Base-by-base conservation (phyloP, 2,329 filamentous ascomycete genomes). In the Alternaria angustiovoidea region DNA sequence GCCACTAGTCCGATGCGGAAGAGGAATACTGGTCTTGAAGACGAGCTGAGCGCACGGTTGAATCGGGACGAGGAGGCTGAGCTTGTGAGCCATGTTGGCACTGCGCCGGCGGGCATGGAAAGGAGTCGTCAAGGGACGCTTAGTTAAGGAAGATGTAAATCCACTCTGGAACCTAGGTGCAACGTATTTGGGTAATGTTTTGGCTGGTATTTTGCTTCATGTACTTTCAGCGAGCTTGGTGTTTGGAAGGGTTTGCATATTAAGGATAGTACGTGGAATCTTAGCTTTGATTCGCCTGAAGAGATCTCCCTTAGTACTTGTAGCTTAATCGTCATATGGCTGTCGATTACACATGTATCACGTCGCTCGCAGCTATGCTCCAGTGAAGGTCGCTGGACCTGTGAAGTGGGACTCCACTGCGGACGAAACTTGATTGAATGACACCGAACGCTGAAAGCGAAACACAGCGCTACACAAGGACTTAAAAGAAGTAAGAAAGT, bases 1-100 rank as follows among this genome's bases (percentile, higher is more conserved):
- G 78, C 78, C 7, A 79, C 77, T 0, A 78, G 74, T 48, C 75
- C 76, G 3, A 61, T 78, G 58, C 65, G 76, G 2, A 75, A 69
- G 2, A 68, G 70, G 42, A 71, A 61, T 3, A 74, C 64, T 6
- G 62, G 69, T 14, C 55, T 77, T 1, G 76, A 78, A 2, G 65
- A 69, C 9, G 71, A 69, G 32, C 41, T 76, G 18, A 66, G 52
- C 4, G 30, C 28, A 34, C 39, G 43, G 4, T 43, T 47, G 24
- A 62, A 36, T 22, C 57, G 65, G 18, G 64, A 70, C 32, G 65
- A 61, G 32, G 71, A 73, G 24, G 64, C 63, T 36, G 51, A 62
- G 41, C 39, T 67, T 4, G 58, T 71, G 4, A 62, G 54, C 9
- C 54, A 63, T n/a, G 65, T 78, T 7, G 75, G 74, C 0, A 69